A percentile compares a stretch with the other conserved stretches of the same genome.
Conservation (phyloP, 2,329 filamentous ascomycete species). For the Colletotrichum sp. region DNA sequence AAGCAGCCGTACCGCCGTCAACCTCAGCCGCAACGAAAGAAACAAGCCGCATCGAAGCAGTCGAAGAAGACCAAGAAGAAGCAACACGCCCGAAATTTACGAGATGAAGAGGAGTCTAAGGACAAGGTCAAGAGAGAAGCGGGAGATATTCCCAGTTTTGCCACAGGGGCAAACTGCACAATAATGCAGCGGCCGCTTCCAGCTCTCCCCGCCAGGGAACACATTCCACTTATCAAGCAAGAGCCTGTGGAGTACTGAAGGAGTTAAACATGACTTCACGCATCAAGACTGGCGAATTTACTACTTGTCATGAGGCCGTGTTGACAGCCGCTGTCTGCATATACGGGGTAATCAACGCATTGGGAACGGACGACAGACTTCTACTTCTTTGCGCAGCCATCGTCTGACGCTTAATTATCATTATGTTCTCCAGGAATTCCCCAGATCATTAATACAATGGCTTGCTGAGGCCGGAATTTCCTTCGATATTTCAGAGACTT, state of each 20-base stretch:
- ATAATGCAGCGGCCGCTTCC: background rate
- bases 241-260: background rate
- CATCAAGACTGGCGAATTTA: background rate
- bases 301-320: background rate
- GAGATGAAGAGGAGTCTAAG: background rate
- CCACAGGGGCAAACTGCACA: background rate
- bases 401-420: background rate
- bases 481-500: background rate
- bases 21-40: background rate
- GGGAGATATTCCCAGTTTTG: background rate
- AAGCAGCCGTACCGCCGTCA: background rate
- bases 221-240: background rate
- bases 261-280: background rate
- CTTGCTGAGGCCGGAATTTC: background rate
- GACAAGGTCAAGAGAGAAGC: background rate
- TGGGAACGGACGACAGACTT: background rate
- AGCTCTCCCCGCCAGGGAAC: background rate
- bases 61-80: background rate
- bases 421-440: background rate
- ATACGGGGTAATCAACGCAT: background rate
- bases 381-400: background rate
- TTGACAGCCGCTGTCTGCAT: background rate
- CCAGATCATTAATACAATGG: background rate
- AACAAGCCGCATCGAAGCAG: background rate
- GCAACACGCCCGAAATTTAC: background rate